Base-by-base conservation (phyloP, 352 stramenopile species). In the Globisporangium echinulatum region DNA sequence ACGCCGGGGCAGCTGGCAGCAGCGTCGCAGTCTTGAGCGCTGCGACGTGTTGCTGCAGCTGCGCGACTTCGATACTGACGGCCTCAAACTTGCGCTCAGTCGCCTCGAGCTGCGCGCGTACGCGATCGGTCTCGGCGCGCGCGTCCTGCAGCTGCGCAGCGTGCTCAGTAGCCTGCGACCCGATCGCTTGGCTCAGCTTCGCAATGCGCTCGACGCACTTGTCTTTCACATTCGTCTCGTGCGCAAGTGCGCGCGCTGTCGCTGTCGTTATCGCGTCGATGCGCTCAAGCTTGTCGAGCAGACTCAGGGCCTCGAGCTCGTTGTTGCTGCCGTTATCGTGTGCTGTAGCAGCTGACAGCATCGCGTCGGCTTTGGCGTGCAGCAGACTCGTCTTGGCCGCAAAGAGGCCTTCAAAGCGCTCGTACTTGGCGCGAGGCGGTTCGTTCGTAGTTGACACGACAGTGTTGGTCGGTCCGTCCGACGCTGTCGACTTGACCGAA, bases 161-260 rank as follows among this genome's bases (percentile, higher is more conserved):
- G 49, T 87, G 75, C 56, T 90, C 77, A 7, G 74, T 59, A 1
- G 81, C 70, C 40, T 87, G 77, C 36, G 82, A 84, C 39, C 69
- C 84, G 68, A 90, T 84, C 1, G 75, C 85, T 48, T 90, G 80
- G 47, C 72, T 87, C 13, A 90, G 64, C 56, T 82, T 78, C 8
- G 80, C 82, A 49, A 90, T 90, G 8, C 77, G 74, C 40, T 84
- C 77, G 5, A 87, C 74, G 44, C 80, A 90, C 42, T 88, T 87
- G n/a, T 77, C 66, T 64, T 90, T 90, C 6, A 87, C 71, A 1
- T 74, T 78, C 2, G 60, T 67, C 25, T 85, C 76, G 37, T 84
- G 69, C 10, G 56, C 55, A 14, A 88, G 58, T 0, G 67, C 60
- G 15, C 67, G 68, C 85, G 58, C 54, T 66, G 25, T 15, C 72